Conservation (phyloP, 2,329 filamentous ascomycete genomes). For the Fusarium dimerum region DNA sequence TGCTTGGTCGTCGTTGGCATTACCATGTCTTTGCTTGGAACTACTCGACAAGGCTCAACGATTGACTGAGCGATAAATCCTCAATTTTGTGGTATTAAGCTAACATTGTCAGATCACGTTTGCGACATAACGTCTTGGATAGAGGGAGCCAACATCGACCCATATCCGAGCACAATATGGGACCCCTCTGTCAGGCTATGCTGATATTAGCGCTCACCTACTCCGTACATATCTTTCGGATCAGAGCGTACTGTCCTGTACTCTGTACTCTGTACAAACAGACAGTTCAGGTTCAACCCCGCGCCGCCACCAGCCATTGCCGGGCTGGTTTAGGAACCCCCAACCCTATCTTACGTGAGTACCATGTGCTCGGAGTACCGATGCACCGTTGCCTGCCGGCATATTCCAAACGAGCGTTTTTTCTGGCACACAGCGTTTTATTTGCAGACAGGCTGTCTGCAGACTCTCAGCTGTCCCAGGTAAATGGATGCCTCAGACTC, state of each 20-base stretch:
- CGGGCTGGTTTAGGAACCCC: not conserved
- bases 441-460: constrained; percentile 14
- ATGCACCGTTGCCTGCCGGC: constrained; percentile 27
- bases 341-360: not conserved
- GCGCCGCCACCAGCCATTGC: not conserved
- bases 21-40: no score
- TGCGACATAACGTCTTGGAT: not conserved
- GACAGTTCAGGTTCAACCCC: not conserved
- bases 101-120: no score
- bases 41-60: no score
- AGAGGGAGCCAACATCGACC: not conserved
- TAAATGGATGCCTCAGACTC: not conserved
- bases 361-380: constrained; percentile 17
- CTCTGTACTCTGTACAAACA: not conserved
- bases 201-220: no score
- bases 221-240: not conserved
- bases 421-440: constrained; percentile 11
- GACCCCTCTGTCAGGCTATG: not conserved
- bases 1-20: no score
- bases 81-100: no score
- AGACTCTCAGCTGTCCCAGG: constrained; percentile 5
- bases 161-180: not conserved
- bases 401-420: constrained; percentile 22
- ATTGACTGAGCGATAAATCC: no score
- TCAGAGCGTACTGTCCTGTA: not conserved